Percentiles rank a stretch among this genome's conserved stretches.
These are phyloP conservation scores for Aspergillus intermedius DNA, from an alignment of 2,329 filamentous ascomycete genomes.

Conservation along the genomic window DNA sequence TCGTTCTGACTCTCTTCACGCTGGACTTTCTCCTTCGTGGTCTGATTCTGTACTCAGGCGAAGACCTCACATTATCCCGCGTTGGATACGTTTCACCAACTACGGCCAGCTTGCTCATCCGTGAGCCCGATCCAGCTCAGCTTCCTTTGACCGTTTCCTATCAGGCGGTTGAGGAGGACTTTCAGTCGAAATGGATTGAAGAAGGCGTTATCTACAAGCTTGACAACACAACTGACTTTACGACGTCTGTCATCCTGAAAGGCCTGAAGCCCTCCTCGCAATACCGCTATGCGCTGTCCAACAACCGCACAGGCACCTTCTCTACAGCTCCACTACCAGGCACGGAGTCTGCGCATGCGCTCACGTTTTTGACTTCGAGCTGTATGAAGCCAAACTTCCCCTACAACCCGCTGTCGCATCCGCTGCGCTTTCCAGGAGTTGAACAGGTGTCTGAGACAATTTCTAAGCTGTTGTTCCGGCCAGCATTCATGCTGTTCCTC, in stretches of 20 bases:
- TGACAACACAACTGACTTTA: constrained; percentile 75
- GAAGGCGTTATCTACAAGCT: constrained; percentile 61
- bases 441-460: constrained; percentile 68
- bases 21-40: constrained; percentile 74
- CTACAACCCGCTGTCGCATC: constrained; percentile 76
- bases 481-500: constrained; percentile 55
- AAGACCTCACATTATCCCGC: constrained; percentile 77
- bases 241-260: constrained; percentile 61
- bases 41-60: constrained; percentile 59
- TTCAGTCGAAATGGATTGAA: constrained; percentile 51
- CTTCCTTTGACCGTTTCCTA: constrained; percentile 70
- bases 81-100: constrained; percentile 78
- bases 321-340: constrained; percentile 67
- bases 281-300: constrained; percentile 82
- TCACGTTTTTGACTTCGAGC: constrained; percentile 86
- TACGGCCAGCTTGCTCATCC: constrained; percentile 72
- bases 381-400: constrained; percentile 90
- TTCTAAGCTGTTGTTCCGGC: constrained; percentile 50
- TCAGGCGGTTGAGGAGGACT: constrained; percentile 25
- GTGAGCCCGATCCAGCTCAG: constrained; percentile 70
- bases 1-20: constrained; percentile 60
- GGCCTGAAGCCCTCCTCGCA: constrained; percentile 62
- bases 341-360: constrained; percentile 57
- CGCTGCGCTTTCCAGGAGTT: constrained; percentile 75
- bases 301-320: constrained; percentile 79